Evolutionary conservation across 345 rosid genomes (phyloP), one percentile per base, ranked within the genome.

Genomic region (Eucalyptus camaldulensis): DNA sequence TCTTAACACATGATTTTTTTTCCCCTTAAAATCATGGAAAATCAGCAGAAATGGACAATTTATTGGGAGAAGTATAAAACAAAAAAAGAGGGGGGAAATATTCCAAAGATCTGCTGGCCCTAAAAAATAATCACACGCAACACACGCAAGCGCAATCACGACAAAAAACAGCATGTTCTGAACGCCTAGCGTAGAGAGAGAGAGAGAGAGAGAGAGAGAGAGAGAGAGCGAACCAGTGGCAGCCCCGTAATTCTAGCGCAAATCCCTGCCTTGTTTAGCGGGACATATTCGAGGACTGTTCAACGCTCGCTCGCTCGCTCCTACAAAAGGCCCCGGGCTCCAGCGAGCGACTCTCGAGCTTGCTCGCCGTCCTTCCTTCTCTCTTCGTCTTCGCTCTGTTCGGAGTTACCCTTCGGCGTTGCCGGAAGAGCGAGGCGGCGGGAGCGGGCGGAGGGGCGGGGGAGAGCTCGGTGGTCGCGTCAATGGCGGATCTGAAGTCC

Each of bases 401-500:
- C 7, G 5, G 43, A 22, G 8, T 22, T 40, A 2, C 12, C 45
- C 29, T 76, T 76, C 85, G 85, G 47, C 24, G 24, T 12, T 19
- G 85, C 85, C 27, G 85, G 29, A 44, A 40, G 85, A 40, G 47
- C 47, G 83, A 37, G 83, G 4, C 15, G 4, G 76, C 17, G 40
- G 37, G 76, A 88, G 85, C 31, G 14, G 33, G 67, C 16, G 31
- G 31, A 8, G 44, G 62, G 31, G 86, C 13, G 40, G 56, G 40
- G 19, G 69, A 16, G 44, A 51, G 89, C 21, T 43, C 43, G 14
- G 58, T 17, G 16, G 58, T 37, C 9, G 29, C 53, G 69, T 21
- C 91, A 69, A 97, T 97, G 98, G 96, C 96, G 91, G 97, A 96
- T 94, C 96, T 95, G 90, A 96, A 92, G 92, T 90, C 96, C 62